These are phyloP conservation scores for Hypoxylon sp. DNA, from an alignment of 2,329 filamentous ascomycete genomes.

Conservation along the genomic window DNA sequence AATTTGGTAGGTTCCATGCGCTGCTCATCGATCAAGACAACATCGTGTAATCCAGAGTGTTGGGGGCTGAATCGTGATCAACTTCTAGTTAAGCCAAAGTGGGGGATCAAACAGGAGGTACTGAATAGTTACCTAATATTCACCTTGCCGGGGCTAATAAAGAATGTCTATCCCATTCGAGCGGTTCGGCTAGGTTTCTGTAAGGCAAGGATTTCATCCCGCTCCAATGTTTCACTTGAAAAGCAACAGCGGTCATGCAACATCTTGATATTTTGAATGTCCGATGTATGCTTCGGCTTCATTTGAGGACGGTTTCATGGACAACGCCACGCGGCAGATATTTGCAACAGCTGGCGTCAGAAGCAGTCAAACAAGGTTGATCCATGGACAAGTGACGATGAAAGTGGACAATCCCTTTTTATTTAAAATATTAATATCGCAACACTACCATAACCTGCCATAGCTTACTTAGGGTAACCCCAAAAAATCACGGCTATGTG, in stretches of 20 bases:
- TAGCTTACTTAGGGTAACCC: not conserved
- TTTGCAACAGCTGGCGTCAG: not conserved
- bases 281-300: not conserved
- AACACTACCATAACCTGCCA: not conserved
- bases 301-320: slow-evolving; percentile 8
- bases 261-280: not conserved
- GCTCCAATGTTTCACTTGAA: not conserved
- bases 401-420: slow-evolving; percentile 1
- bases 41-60: not conserved
- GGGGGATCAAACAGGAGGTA: not conserved
- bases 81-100: not conserved
- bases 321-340: slow-evolving; percentile 1
- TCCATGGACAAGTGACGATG: slow-evolving; percentile 7
- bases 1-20: not conserved
- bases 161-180: not conserved
- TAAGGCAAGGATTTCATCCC: slow-evolving; percentile 3
- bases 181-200: not conserved
- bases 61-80: not conserved
- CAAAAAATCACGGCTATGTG: not conserved
- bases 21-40: not conserved
- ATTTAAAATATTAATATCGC: not conserved
- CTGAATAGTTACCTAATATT: too few species aligned
- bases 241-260: not conserved
- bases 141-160: not conserved
- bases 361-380: not conserved